Conservation (phyloP, 805 yeast species). For the Lipomyces lipofer region DNA sequence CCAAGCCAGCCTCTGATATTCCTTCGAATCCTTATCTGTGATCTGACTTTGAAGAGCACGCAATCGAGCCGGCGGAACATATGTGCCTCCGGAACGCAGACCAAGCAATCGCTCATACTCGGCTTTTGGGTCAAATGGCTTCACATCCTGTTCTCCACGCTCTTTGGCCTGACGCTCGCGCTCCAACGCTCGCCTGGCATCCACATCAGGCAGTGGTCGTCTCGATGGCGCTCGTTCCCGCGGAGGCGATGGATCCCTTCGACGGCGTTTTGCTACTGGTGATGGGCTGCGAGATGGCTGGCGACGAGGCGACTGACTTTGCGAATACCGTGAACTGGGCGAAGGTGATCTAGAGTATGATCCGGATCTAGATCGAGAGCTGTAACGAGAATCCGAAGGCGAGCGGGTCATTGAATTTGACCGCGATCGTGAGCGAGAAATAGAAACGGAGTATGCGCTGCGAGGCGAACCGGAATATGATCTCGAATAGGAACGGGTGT, state of each 20-base stretch:
- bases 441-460: neutral
- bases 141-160: slow-evolving; percentile 26
- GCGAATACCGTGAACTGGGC: slow-evolving; percentile 6
- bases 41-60: slow-evolving; percentile 46
- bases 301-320: slow-evolving; percentile 3
- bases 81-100: slow-evolving; percentile 48
- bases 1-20: slow-evolving; percentile 60
- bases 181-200: slow-evolving; percentile 33
- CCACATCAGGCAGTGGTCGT: slow-evolving; percentile 32
- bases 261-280: slow-evolving; percentile 5
- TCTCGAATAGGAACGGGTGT: slow-evolving; percentile 4
- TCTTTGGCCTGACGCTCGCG: slow-evolving; percentile 30
- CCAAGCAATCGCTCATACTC: slow-evolving; percentile 44
- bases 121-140: slow-evolving; percentile 35
- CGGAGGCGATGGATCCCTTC: slow-evolving; percentile 2
- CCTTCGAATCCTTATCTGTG: slow-evolving; percentile 40
- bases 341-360: slow-evolving; percentile 10
- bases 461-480: too few species aligned
- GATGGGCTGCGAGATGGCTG: slow-evolving; percentile 6
- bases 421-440: slow-evolving; percentile 11
- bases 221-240: neutral
- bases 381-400: neutral
- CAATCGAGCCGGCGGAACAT: slow-evolving; percentile 57
- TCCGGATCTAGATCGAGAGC: slow-evolving; percentile 7
- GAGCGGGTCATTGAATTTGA: slow-evolving; percentile 5